These are phyloP conservation scores for Byssoonygena ceratinophila DNA, from an alignment of 2,329 filamentous ascomycete genomes.

Conservation along the genomic window DNA sequence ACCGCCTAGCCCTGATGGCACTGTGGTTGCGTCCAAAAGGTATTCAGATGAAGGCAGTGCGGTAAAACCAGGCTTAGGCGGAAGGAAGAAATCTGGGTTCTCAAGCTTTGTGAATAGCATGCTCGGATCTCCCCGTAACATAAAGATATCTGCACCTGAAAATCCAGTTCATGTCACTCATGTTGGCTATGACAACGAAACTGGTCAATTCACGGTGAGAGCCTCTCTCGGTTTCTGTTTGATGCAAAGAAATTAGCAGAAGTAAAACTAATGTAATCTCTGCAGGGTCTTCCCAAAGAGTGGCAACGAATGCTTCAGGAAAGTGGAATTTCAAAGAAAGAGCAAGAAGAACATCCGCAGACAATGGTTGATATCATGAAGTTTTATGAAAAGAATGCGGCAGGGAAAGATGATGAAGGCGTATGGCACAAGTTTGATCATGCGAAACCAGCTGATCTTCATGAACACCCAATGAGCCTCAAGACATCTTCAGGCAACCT, in stretches of 20 bases:
- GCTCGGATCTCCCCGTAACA: slow-evolving; percentile 76
- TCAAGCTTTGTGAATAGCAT: slow-evolving; percentile 76
- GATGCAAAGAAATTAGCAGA: background rate
- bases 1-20: slow-evolving; percentile 38
- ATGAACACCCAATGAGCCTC: slow-evolving; percentile 25
- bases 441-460: slow-evolving; percentile 51
- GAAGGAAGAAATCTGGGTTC: slow-evolving; percentile 79
- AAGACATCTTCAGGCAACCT: slow-evolving; percentile 34
- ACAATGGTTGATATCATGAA: slow-evolving; percentile 91
- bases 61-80: slow-evolving; percentile 48
- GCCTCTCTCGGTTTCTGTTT: background rate
- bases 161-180: slow-evolving; percentile 97
- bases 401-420: slow-evolving; percentile 68
- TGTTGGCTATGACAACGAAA: slow-evolving; percentile 92
- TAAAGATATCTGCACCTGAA: slow-evolving; percentile 92
- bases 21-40: slow-evolving; percentile 48
- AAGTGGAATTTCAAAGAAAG: slow-evolving; percentile 90
- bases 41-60: slow-evolving; percentile 64
- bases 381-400: slow-evolving; percentile 92
- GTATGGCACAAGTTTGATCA: slow-evolving; percentile 95
- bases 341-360: slow-evolving; percentile 89
- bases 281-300: slow-evolving; percentile 83
- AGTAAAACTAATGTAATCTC: background rate
- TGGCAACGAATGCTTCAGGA: slow-evolving; percentile 95
- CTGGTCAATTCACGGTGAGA: slow-evolving; percentile 80